phyloP scores from a whole-genome alignment of 2,329 filamentous ascomycete species.

The Aulographum hederae region DNA sequence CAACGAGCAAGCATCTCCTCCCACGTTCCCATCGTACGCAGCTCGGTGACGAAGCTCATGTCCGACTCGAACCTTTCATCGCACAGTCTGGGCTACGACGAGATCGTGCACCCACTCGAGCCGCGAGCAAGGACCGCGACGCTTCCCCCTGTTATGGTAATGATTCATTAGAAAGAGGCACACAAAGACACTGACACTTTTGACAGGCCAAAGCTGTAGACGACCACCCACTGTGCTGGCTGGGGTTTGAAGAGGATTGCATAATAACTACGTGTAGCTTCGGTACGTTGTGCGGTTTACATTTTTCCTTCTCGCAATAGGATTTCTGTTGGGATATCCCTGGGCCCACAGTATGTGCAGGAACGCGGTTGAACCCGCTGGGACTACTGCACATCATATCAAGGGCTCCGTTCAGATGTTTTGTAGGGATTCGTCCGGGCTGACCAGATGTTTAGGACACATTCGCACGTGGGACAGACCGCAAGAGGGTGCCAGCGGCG shows the following conservation, averaged over 20 bases:
- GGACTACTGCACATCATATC: too few species aligned
- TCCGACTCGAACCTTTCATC: conserved; percentile 51
- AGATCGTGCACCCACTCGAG: conserved; percentile 63
- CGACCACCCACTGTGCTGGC: conserved; percentile 70
- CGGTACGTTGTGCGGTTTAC: conserved; percentile 24
- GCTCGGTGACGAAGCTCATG: conserved; percentile 39
- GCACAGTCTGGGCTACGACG: conserved; percentile 29
- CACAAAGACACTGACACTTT: conserved; percentile 9
- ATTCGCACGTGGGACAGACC: conserved; percentile 59
- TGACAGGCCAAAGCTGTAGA: conserved; percentile 63
- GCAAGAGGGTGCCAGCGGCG: conserved; percentile 19
- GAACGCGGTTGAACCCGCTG: too few species aligned
- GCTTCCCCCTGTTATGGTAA: conserved; percentile 75
- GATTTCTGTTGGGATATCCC: too few species aligned
- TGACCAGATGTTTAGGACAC: too few species aligned
- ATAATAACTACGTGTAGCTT: conserved; percentile 86
- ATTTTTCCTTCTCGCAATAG: too few species aligned
- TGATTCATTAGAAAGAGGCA: too few species aligned
- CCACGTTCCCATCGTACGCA: conserved; percentile 30
- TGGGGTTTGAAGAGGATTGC: conserved; percentile 84
- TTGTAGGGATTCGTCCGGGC: too few species aligned
- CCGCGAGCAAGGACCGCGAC: conserved; percentile 69
- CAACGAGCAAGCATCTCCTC: conserved; percentile 35
- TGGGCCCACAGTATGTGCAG: too few species aligned
- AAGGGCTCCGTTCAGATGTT: too few species aligned